Evolutionary conservation across 495 filamentous ascomycete species (phyloP), one percentile per base, ranked within the genome.

Genomic region (Cercophora scortea): DNA sequence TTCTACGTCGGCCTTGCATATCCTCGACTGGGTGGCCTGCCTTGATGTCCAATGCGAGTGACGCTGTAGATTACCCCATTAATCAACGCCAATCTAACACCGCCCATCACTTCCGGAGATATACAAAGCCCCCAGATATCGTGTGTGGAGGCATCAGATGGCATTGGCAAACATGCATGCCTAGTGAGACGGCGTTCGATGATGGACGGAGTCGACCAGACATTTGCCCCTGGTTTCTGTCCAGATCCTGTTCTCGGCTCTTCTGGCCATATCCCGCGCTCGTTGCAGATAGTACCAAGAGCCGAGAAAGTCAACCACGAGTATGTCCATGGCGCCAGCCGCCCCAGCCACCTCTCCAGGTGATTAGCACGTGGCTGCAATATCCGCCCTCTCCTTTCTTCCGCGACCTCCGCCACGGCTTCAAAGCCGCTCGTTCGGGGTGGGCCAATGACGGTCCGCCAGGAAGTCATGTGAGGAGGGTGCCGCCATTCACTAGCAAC

Each of bases 291-390:
- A 50, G 25, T 39, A 45, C 45, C 51, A 50, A 42, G 11, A 57
- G 41, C 51, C 53, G 54, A 53, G 52, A 45, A 44, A 58, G 45
- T 42, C 36, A 15, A 17, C 16, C 32, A 41, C 33, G 40, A 42
- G 47, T 18, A 58, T 35, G 53, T 32, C 18, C 56, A 50, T 47
- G 35, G 15, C 16, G 36, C 38, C 33, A 42, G 36, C 13, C 16
- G 38, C 44, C 47, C 46, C 47, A 42, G 49, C 55, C 58, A 46
- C 47, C 32, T 35, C 36, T 11, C 45, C 42, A 34, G 11, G 35
- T 42, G 40, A 36, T 17, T 52, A 45, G 57, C 64, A 68, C 66
- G 64, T 68, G 64, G 61, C 52, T 51, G 46, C 56, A 60, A 54
- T 44, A 61, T 38, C 38, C 42, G 13, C 32, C 38, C 34, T 49